phyloP scores from a whole-genome alignment of 768 basidiomycete species.

The Nevesoporus exiguus region DNA sequence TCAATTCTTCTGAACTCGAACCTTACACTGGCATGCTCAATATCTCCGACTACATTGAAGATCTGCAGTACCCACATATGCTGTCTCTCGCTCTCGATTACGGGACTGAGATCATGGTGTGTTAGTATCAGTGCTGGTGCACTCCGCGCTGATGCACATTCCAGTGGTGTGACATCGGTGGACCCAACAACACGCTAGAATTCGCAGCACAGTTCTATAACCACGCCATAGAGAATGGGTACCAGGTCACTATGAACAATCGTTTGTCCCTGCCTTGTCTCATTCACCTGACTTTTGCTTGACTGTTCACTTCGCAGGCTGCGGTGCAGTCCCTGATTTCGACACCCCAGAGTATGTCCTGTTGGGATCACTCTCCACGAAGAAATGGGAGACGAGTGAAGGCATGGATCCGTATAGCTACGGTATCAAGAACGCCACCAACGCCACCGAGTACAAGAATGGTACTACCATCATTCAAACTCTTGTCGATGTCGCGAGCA shows the following conservation, averaged over 20 bases:
- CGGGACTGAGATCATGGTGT: conserved; percentile 53
- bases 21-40: conserved; percentile 50
- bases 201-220: conserved; percentile 48
- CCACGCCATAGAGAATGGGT: conserved; percentile 37
- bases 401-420: conserved; percentile 56
- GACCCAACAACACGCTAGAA: conserved; percentile 43
- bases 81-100: conserved; percentile 42
- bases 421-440: conserved; percentile 44
- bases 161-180: conserved; percentile 59
- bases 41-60: conserved; percentile 49
- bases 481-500: conserved; percentile 55
- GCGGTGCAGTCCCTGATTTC: conserved; percentile 49
- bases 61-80: conserved; percentile 53
- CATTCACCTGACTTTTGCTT: not conserved
- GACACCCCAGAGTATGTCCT: conserved; percentile 53
- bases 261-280: conserved; percentile 23
- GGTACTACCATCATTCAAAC: conserved; percentile 47
- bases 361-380: conserved; percentile 44
- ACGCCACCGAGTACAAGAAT: conserved; percentile 45
- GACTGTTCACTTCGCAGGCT: conserved; percentile 32
- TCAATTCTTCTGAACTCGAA: conserved; percentile 44
- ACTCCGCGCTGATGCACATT: conserved; percentile 4
- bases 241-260: conserved; percentile 47
- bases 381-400: conserved; percentile 56
- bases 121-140: conserved; percentile 1